Evolutionary conservation across 257 asterid species (phyloP), one percentile per base, ranked within the genome.

Genomic region (Solanum acaule): DNA sequence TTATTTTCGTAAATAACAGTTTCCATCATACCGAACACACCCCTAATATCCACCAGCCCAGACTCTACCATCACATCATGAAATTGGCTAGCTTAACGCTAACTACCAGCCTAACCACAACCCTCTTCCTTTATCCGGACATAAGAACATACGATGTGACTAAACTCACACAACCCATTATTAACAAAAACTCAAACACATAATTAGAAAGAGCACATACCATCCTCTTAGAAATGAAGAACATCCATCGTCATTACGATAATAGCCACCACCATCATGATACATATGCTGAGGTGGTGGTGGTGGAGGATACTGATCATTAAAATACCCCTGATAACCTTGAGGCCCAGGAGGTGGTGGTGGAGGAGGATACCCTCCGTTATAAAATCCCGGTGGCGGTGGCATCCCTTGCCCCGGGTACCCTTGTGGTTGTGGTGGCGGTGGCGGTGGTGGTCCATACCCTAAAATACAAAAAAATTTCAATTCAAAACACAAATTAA

Each of bases 311-410:
- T 85, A 87, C 6, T 88, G 89, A 65, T 87, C 85, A 72, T 83
- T 79, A 75, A 92, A 92, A 89, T 92, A 92, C 10, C 93, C 91
- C 52, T 92, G 94, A 38, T 92, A 92, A 76, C 91, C 84, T 2
- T 88, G 76, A 7, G 86, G 88, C 14, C 87, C 87, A 3, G 75
- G 90, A 1, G 87, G 91, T 12, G 90, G 89, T 6, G 90, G 89
- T 11, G 92, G 91, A 2, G 93, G 90, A 63, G 89, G 88, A 22
- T 78, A 82, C 18, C 91, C 89, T 27, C 27, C 85, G 49, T 71
- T 72, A 86, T 71, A 82, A 75, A 40, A 72, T 23, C 93, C 92
- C 6, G 89, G 92, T 68, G 90, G 91, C 23, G 90, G 88, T 40
- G 92, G 92, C 89, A 81, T 78, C 84, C 37, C 83, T 2, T 89